Conservation (phyloP, 257 asterid species). For the Nicotiana otophora region DNA sequence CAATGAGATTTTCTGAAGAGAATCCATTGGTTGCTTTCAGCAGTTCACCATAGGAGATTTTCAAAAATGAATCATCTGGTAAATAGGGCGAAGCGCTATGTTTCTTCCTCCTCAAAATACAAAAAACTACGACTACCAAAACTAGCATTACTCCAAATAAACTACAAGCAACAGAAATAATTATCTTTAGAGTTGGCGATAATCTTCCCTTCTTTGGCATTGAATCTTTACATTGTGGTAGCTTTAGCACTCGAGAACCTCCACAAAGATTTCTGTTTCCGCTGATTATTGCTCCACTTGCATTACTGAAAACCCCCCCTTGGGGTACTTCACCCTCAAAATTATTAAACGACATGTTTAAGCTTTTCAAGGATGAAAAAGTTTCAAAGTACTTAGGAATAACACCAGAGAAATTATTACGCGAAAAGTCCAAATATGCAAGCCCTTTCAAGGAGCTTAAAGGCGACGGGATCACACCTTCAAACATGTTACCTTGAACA, state of each 20-base stretch:
- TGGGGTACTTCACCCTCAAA: slow-evolving; percentile 28
- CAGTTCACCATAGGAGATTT: slow-evolving; percentile 12
- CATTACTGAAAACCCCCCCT: slow-evolving; percentile 17
- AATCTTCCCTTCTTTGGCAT: neutral
- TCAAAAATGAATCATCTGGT: neutral
- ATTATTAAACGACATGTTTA: slow-evolving; percentile 30
- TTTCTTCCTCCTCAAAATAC: neutral
- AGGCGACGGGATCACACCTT: slow-evolving; percentile 14
- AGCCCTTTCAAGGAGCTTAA: slow-evolving; percentile 18
- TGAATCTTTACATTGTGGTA: slow-evolving; percentile 9
- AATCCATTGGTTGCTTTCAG: slow-evolving; percentile 27
- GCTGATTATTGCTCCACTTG: slow-evolving; percentile 5
- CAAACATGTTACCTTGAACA: slow-evolving; percentile 19
- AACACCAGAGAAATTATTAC: slow-evolving; percentile 27
- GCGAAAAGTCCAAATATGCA: slow-evolving; percentile 19
- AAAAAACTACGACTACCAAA: neutral
- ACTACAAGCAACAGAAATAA: neutral
- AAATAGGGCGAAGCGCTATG: neutral
- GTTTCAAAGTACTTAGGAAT: slow-evolving; percentile 21
- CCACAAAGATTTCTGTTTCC: slow-evolving; percentile 33
- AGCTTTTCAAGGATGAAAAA: slow-evolving; percentile 8
- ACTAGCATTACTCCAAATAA: neutral
- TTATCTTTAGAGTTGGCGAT: neutral
- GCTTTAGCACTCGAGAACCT: slow-evolving; percentile 2
- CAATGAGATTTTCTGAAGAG: slow-evolving; percentile 15